Evolutionary conservation across 805 yeast species (phyloP), one percentile per base, ranked within the genome.

Genomic region (Metschnikowia lachancei): DNA sequence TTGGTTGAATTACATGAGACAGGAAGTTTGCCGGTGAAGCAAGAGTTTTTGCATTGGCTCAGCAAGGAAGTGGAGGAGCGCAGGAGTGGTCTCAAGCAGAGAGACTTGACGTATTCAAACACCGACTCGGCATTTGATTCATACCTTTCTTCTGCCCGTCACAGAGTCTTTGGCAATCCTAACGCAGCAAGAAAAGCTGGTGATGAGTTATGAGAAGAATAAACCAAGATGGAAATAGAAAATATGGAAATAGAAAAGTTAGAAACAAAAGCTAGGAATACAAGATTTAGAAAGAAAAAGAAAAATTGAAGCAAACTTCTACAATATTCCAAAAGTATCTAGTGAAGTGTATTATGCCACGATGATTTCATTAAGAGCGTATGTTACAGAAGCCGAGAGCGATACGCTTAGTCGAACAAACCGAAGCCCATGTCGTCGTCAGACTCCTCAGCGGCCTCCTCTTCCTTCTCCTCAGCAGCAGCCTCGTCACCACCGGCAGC

Each of bases 111-210:
- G 65, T 53, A 60, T 39, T 45, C 65, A 1, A 54, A 44, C 2
- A 49, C 58, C 2, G 76, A 76, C 46, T 54, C 62, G 24, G 72
- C 68, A 26, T 65, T 81, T 49, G 67, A 61, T 52, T 56, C 47
- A 13, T 57, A 65, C 51, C 52, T 69, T 60, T 44, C 65, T 28
- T 55, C 55, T n/a, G 67, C 69, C 13, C 76, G 95, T 56, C 92
- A 87, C 60, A 60, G 66, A 18, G 78, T 83, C 1, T 88, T 88
- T 66, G 96, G 96, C 1, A 88, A 88, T 57, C 87, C 86, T 16
- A 70, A 77, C 58, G 95, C 85, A 11, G 36, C 37, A 0, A 63
- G 76, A 46, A 73, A 94, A 50, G 85, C 84, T 59, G 81, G 78
- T 10, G 52, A 45, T 29, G 52, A 47, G 31, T 46, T 50, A 14